A percentile compares a stretch with the other conserved stretches of the same genome.
Conservation (phyloP, 1,139 yeast genomes). For the Zygoascus hellenicus region DNA sequence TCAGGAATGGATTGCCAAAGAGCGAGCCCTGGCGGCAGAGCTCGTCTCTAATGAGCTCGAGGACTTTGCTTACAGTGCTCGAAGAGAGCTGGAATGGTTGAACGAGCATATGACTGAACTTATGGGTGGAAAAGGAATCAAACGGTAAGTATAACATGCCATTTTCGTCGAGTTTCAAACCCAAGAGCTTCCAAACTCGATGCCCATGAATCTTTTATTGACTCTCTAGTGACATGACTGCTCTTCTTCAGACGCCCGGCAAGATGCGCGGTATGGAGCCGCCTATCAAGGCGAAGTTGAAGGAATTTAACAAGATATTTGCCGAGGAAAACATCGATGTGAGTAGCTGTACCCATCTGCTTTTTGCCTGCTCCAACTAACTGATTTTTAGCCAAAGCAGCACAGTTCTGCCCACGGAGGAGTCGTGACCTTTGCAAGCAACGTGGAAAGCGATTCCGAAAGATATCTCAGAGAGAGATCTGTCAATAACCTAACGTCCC, state of each 20-base stretch:
- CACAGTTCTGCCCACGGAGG: too few species aligned
- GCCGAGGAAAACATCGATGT: constrained; percentile 7
- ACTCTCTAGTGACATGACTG: constrained; percentile 21
- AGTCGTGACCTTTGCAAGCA: too few species aligned
- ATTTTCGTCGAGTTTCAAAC: background rate
- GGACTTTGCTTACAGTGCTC: constrained; percentile 37
- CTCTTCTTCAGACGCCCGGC: constrained; percentile 33
- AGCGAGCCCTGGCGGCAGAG: constrained; percentile 33
- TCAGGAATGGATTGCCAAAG: constrained; percentile 42
- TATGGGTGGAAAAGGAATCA: constrained; percentile 21
- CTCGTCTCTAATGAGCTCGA: constrained; percentile 33
- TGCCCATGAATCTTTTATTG: background rate
- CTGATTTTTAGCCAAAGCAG: too few species aligned
- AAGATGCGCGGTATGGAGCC: constrained; percentile 30
- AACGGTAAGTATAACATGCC: constrained; percentile 1
- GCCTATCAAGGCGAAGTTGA: constrained; percentile 26
- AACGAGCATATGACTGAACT: constrained; percentile 34
- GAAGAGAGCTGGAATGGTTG: constrained; percentile 38
- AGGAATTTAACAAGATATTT: background rate
- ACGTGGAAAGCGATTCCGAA: too few species aligned
- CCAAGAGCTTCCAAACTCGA: background rate
- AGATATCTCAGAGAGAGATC: too few species aligned
- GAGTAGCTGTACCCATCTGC: background rate
- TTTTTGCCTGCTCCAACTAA: too few species aligned
- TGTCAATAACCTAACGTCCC: too few species aligned